These are phyloP conservation scores for Aspergillus hancockii DNA, from an alignment of 495 filamentous ascomycete species.

Conservation along the genomic window DNA sequence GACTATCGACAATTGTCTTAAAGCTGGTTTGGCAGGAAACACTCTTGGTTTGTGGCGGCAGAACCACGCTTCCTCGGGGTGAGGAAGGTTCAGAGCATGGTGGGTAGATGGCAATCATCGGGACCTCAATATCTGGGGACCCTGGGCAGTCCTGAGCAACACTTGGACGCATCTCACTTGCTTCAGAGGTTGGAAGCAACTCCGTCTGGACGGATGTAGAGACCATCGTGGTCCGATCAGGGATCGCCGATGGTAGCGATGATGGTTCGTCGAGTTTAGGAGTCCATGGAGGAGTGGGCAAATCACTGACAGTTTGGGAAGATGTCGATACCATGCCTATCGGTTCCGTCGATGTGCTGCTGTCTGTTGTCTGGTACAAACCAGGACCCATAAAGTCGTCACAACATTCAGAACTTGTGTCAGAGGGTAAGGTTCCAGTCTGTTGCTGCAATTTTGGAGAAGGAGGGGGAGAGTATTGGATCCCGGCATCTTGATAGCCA, in stretches of 20 bases:
- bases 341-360: constrained; percentile 31
- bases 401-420: neutral
- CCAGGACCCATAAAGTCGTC: neutral
- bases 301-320: constrained; percentile 70
- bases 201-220: constrained; percentile 76
- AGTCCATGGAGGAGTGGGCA: constrained; percentile 67
- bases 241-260: constrained; percentile 11
- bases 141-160: constrained; percentile 25
- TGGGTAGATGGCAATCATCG: constrained; percentile 66
- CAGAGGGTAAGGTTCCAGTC: constrained; percentile 2
- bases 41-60: constrained; percentile 67
- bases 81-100: constrained; percentile 65
- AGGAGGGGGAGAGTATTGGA: constrained; percentile 80
- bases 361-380: constrained; percentile 27
- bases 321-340: constrained; percentile 67
- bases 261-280: constrained; percentile 54
- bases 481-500: constrained; percentile 69
- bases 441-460: constrained; percentile 57
- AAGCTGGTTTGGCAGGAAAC: constrained; percentile 55
- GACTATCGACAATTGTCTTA: constrained; percentile 33
- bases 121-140: constrained; percentile 44
- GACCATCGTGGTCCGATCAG: constrained; percentile 36
- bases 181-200: constrained; percentile 11
- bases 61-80: constrained; percentile 56
- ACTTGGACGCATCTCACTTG: constrained; percentile 10